Percentiles rank a stretch among this genome's conserved stretches.
Conservation (phyloP, 2,329 filamentous ascomycete genomes). For the Colletotrichum orchidophilum region DNA sequence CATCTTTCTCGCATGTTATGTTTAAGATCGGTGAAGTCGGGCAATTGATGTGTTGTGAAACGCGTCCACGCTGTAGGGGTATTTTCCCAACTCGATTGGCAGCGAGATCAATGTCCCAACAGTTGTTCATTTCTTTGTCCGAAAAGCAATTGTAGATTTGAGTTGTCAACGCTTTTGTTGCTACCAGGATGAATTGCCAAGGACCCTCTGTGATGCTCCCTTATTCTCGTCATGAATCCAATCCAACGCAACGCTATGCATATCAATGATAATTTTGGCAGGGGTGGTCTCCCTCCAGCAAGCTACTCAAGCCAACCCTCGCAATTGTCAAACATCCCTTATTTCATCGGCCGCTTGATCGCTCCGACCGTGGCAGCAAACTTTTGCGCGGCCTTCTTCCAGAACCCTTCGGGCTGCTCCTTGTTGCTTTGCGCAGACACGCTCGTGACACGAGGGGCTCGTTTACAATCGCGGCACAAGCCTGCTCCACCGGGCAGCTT, state of each 20-base stretch:
- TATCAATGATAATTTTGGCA: not conserved
- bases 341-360: not conserved
- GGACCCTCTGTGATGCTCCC: not conserved
- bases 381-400: not conserved
- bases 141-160: not conserved
- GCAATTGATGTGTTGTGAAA: not conserved
- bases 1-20: too few relatives aligned
- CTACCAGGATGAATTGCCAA: not conserved
- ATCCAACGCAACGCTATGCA: not conserved
- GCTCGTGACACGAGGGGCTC: not conserved
- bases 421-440: not conserved
- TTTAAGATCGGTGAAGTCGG: too few relatives aligned
- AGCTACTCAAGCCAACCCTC: not conserved
- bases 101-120: not conserved
- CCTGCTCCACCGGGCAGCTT: conserved; percentile 12
- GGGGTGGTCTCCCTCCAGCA: not conserved
- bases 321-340: not conserved
- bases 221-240: not conserved
- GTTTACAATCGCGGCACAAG: not conserved
- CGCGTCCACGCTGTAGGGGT: not conserved
- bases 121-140: not conserved
- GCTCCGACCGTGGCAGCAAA: not conserved
- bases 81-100: not conserved
- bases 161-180: not conserved
- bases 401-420: not conserved